Evolutionary conservation across 164 flowering plant genomes (phyloP).

Genomic region (Sedum album): DNA sequence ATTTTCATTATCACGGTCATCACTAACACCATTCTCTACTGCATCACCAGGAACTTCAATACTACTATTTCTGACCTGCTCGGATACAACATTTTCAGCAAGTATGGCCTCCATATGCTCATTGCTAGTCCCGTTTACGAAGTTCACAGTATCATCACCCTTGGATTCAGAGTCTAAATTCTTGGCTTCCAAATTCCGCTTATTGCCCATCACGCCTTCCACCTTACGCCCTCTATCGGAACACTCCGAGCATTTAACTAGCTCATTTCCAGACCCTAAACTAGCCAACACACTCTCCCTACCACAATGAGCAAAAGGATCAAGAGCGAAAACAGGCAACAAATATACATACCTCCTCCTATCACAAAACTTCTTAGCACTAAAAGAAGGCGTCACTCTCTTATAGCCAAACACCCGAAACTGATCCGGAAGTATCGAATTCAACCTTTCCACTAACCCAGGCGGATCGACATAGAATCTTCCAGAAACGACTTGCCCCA

Average conservation of each 20-base stretch:
- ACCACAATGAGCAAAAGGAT: conserved; percentile 62
- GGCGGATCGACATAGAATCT: conserved; percentile 82
- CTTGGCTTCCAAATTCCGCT: conserved; percentile 19
- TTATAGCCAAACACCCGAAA: conserved; percentile 78
- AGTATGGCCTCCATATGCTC: conserved; percentile 3
- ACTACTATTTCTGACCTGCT: conserved; percentile 4
- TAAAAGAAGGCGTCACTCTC: conserved; percentile 63
- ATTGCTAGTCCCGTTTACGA: conserved; percentile 7
- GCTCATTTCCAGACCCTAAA: conserved; percentile 67
- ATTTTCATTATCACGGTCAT: conserved; percentile 13
- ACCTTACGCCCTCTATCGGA: conserved; percentile 91
- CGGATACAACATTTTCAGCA: not conserved
- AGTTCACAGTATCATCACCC: not conserved
- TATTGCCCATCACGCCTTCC: conserved; percentile 51
- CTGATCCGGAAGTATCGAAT: conserved; percentile 49
- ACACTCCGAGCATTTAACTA: conserved; percentile 75
- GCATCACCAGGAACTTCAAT: conserved; percentile 7
- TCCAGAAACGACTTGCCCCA: conserved; percentile 92
- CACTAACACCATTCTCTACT: not conserved
- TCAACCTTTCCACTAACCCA: conserved; percentile 64
- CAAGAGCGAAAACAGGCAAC: conserved; percentile 89
- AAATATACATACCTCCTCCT: conserved; percentile 89
- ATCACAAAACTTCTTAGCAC: conserved; percentile 90
- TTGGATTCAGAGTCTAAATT: conserved; percentile 1
- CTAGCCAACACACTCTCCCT: conserved; percentile 83